Conservation (phyloP, 2,329 filamentous ascomycete genomes). For the Penicillium sp. region DNA sequence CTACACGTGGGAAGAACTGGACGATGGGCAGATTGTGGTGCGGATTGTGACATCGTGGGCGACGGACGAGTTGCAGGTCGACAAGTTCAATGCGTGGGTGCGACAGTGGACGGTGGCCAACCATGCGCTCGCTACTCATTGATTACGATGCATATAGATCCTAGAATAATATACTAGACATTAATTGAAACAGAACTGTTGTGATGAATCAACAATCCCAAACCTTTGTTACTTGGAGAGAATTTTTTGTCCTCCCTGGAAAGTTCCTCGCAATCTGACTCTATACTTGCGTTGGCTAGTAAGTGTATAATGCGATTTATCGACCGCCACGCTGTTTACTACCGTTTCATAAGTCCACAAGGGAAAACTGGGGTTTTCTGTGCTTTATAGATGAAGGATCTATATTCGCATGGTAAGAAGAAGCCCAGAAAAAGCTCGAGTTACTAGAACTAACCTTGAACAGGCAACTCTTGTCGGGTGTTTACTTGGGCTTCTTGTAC, state of each 20-base stretch:
- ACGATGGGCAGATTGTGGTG: conserved; percentile 42
- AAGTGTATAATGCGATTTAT: neutral
- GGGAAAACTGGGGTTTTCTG: neutral
- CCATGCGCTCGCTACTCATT: conserved; percentile 9
- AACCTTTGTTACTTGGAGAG: no score
- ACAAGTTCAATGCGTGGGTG: conserved; percentile 35
- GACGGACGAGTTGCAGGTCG: conserved; percentile 45
- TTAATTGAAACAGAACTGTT: no score
- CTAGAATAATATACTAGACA: conserved; percentile 1
- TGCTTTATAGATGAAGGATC: neutral
- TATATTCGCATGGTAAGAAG: conserved; percentile 1
- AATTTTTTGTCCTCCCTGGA: no score
- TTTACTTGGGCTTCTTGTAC: no score
- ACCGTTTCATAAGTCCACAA: neutral
- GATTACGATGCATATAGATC: conserved; percentile 3
- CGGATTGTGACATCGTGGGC: conserved; percentile 53
- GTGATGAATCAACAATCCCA: no score
- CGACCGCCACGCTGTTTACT: conserved; percentile 1
- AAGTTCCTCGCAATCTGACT: no score
- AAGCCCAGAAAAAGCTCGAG: neutral
- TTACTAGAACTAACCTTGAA: conserved; percentile 2
- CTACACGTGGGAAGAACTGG: conserved; percentile 50
- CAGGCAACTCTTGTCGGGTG: no score
- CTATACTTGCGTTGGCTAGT: neutral
- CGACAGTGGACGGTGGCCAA: conserved; percentile 25